These are phyloP conservation scores for Sphaceloma murrayae DNA, from an alignment of 2,329 filamentous ascomycete genomes.

Conservation along the genomic window DNA sequence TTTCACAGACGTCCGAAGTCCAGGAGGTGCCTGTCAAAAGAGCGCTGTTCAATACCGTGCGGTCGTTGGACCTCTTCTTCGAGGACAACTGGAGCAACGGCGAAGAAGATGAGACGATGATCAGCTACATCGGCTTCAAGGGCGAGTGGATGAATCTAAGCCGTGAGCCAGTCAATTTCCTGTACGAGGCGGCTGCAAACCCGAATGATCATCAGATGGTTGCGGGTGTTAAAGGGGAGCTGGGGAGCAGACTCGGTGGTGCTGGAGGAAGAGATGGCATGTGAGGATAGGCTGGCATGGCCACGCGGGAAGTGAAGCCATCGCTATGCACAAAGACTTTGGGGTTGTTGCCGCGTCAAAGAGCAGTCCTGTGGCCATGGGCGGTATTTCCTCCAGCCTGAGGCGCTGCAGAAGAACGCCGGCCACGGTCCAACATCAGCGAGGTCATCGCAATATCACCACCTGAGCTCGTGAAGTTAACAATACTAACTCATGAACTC, in stretches of 20 bases:
- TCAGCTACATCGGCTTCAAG: constrained; percentile 84
- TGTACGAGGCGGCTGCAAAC: constrained; percentile 92
- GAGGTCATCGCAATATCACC: no score
- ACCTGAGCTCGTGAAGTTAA: no score
- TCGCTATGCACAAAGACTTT: no score
- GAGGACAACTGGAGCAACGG: constrained; percentile 75
- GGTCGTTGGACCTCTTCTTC: constrained; percentile 74
- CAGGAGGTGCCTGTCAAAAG: constrained; percentile 83
- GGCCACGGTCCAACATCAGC: no score
- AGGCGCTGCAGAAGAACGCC: no score
- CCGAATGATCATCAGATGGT: constrained; percentile 66
- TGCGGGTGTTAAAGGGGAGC: constrained; percentile 29
- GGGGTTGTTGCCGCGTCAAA: no score
- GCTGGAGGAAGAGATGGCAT: constrained; percentile 24
- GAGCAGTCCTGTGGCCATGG: no score
- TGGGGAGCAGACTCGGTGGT: constrained; percentile 28
- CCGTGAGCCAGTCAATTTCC: constrained; percentile 69
- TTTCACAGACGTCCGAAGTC: constrained; percentile 68
- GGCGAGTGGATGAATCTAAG: constrained; percentile 87
- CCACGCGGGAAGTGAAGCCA: background rate
- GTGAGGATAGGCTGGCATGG: constrained; percentile 9
- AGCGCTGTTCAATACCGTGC: constrained; percentile 81
- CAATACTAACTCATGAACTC: no score
- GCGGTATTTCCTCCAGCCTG: no score
- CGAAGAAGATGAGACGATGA: constrained; percentile 66